Base-by-base conservation (phyloP, 352 stramenopile genomes). In the Globisporangium yorkense region DNA sequence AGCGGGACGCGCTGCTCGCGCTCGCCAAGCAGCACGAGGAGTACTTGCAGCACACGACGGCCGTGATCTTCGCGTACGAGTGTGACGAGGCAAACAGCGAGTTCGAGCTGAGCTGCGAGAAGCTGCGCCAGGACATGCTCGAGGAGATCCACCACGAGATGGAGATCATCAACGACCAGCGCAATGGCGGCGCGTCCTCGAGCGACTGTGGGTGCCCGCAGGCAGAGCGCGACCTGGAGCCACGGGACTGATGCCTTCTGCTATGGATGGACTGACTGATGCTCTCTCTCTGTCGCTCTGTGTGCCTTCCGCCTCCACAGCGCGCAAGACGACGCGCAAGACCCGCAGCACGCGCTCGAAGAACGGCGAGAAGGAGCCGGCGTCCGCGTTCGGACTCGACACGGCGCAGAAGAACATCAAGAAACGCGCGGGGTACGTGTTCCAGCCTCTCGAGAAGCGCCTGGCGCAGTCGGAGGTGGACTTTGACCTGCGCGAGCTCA, bases 81-180 rank as follows among this genome's bases (percentile, higher is more conserved):
- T 89, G 83, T 59, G 78, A 92, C 21, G 78, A 92, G 54, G 83
- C 83, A 24, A 82, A 76, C 45, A 85, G 79, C 43, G 83, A 92
- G 66, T 92, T 82, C 47, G 65, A 86, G 47, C 55, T 89, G 56
- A 75, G 80, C 33, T 93, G 84, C 62, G 82, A 88, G 40, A 89
- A 88, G 61, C 63, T 93, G 53, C 79, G 83, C 20, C 77, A 91
- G 27, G 81, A 91, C 57, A 93, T 93, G 84, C 68, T 93, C 27
- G 81, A 91, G 29, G 84, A 93, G 65, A 93, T 93, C 67, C 77
- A 90, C 46, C 71, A 90, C 43, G 84, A 93, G 67, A 91, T 93
- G 68, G 80, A 93, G 60, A 86, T 89, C 54, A 70, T 90, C 33
- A 69, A 83, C 48, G 83, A 88, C 56, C 79, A 93, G 62, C 80